Evolutionary conservation across 805 yeast genomes (phyloP).

Genomic region (Starmerella floricola): DNA sequence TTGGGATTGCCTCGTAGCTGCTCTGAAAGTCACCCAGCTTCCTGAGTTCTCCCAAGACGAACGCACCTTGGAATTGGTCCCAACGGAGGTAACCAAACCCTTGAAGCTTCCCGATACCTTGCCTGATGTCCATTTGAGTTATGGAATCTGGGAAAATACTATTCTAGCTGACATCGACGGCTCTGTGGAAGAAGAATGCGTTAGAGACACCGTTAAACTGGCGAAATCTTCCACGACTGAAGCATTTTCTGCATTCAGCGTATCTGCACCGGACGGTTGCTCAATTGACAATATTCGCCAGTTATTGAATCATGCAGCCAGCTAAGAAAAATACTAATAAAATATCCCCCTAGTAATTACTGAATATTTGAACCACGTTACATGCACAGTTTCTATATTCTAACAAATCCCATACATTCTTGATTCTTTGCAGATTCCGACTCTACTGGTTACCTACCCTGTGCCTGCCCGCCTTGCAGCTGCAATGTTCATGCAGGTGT

Average conservation of each 20-base stretch:
- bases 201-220: slow-evolving; percentile 42
- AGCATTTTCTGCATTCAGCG: background rate
- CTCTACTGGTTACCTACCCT: too few species aligned
- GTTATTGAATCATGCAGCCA: too few species aligned
- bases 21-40: slow-evolving; percentile 45
- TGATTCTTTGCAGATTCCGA: too few species aligned
- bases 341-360: too few species aligned
- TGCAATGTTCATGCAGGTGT: too few species aligned
- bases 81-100: slow-evolving; percentile 24
- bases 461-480: too few species aligned
- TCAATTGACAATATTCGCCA: too few species aligned
- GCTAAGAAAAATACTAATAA: too few species aligned
- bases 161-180: slow-evolving; percentile 70
- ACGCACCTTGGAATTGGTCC: slow-evolving; percentile 38
- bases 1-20: slow-evolving; percentile 54
- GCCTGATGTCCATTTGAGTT: slow-evolving; percentile 34
- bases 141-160: slow-evolving; percentile 41
- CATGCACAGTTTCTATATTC: too few species aligned
- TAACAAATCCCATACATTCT: too few species aligned
- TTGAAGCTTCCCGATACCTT: slow-evolving; percentile 33
- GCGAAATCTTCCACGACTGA: slow-evolving; percentile 22
- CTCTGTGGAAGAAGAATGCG: slow-evolving; percentile 62
- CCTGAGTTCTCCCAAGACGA: slow-evolving; percentile 58
- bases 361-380: too few species aligned
- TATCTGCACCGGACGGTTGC: slow-evolving; percentile 7